Percentiles rank a stretch among this genome's conserved stretches.
These are phyloP conservation scores for Annulohypoxylon nitens DNA, from an alignment of 495 filamentous ascomycete genomes.

Conservation along the genomic window DNA sequence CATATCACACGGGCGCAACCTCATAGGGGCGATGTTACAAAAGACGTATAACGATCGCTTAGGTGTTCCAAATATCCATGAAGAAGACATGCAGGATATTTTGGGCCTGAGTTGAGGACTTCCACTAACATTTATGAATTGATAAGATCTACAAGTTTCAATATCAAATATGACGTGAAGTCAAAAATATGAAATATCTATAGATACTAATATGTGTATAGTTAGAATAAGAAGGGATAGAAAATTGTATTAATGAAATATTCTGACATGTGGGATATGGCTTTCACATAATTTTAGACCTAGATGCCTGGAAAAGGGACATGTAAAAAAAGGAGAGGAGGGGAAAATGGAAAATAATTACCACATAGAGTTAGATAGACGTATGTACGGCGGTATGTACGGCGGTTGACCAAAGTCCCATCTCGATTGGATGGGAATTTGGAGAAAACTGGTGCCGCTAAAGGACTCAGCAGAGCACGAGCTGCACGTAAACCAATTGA, in stretches of 20 bases:
- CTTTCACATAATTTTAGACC: too few species aligned
- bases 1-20: neutral
- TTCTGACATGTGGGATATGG: neutral
- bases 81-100: neutral
- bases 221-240: neutral
- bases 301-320: too few species aligned
- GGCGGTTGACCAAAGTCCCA: conserved; percentile 23
- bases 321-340: neutral
- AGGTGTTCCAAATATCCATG: neutral
- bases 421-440: conserved; percentile 38
- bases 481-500: conserved; percentile 24
- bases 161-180: too few species aligned
- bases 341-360: neutral
- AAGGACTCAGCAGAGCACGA: conserved; percentile 7
- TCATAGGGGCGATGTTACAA: neutral
- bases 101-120: too few species aligned
- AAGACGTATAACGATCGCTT: neutral
- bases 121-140: too few species aligned
- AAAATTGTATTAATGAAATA: neutral
- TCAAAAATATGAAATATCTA: too few species aligned
- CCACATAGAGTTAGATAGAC: neutral
- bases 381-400: neutral
- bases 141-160: too few species aligned
- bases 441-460: conserved; percentile 11
- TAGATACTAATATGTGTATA: neutral